These are phyloP conservation scores for Penicillium sp. DNA, from an alignment of 2,329 filamentous ascomycete genomes.

Conservation along the genomic window DNA sequence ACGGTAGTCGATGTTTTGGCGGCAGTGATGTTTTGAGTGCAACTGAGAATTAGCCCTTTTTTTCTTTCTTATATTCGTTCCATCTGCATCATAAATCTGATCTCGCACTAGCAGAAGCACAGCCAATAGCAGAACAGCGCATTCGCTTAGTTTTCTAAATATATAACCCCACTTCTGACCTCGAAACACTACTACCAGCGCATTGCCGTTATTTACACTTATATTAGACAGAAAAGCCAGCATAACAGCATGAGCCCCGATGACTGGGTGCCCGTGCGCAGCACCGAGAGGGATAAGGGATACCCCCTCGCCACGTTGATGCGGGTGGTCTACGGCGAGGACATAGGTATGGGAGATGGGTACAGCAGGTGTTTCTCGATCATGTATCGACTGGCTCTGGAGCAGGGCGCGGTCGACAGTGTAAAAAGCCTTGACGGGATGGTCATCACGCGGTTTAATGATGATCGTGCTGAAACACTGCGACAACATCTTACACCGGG, in stretches of 20 bases:
- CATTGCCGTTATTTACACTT: background rate
- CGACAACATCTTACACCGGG: background rate
- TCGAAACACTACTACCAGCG: background rate
- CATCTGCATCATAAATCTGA: background rate
- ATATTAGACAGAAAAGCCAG: background rate
- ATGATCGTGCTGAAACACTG: background rate
- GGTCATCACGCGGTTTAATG: background rate
- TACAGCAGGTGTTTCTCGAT: background rate
- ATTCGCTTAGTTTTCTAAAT: background rate
- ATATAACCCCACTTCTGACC: background rate
- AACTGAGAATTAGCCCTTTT: background rate
- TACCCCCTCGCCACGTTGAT: background rate
- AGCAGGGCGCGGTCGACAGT: background rate
- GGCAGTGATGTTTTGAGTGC: background rate
- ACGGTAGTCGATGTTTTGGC: background rate
- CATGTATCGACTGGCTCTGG: background rate
- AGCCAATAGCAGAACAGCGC: background rate
- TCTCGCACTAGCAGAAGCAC: background rate
- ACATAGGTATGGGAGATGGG: background rate
- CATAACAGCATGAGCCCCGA: background rate
- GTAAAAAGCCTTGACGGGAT: background rate
- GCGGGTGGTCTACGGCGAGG: background rate
- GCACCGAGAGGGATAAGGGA: background rate
- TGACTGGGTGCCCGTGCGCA: background rate
- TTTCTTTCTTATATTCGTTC: background rate